phyloP scores from a whole-genome alignment of 805 yeast genomes.

The Kazachstania psychrophila region DNA sequence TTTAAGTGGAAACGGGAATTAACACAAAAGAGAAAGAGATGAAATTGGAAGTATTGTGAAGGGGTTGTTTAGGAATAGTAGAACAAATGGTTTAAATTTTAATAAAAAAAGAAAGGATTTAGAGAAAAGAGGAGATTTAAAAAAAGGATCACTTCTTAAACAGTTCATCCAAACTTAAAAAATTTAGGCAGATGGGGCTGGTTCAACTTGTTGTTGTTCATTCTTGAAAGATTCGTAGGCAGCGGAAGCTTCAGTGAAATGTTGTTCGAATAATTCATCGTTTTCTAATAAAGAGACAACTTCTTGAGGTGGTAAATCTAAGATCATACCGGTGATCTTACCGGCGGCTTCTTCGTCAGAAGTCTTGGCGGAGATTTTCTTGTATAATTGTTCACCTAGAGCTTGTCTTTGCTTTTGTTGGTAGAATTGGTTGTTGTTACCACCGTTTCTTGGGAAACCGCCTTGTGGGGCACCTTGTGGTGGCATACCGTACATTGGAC shows the following conservation, averaged over 20 bases:
- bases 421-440: constrained; percentile 39
- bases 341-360: constrained; percentile 93
- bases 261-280: constrained; percentile 80
- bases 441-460: constrained; percentile 35
- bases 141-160: neutral
- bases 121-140: neutral
- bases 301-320: constrained; percentile 89
- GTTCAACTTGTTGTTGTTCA: constrained; percentile 28
- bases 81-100: too few relatives aligned
- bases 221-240: constrained; percentile 90
- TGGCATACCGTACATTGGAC: constrained; percentile 85
- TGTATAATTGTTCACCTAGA: constrained; percentile 95
- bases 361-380: constrained; percentile 80
- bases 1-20: neutral
- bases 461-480: constrained; percentile 56
- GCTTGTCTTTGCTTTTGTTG: constrained; percentile 94
- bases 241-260: constrained; percentile 86
- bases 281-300: constrained; percentile 82
- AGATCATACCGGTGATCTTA: constrained; percentile 97
- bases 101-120: too few relatives aligned
- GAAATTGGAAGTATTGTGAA: neutral
- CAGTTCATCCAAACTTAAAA: neutral
- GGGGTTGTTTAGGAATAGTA: too few relatives aligned
- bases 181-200: constrained; percentile 4
- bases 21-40: neutral